Evolutionary conservation across 495 filamentous ascomycete species (phyloP), one percentile per base, ranked within the genome.

Genomic region (Neurospora africana): DNA sequence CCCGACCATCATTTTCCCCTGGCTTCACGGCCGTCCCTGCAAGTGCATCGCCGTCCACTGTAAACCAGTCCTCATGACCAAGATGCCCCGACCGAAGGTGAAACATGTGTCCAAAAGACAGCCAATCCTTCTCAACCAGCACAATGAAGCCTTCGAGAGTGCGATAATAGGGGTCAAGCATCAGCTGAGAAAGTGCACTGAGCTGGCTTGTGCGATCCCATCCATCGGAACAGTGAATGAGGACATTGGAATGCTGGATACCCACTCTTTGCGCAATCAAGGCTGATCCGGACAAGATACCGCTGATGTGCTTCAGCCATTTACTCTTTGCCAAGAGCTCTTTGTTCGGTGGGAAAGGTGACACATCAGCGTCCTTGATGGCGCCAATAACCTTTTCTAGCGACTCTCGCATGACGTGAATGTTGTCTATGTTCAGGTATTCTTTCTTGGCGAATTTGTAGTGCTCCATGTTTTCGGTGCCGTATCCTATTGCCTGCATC

Each of bases 181-280:
- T 95, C 47, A 99, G 84, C 80, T 99, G 94, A 73, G 93, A 90
- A 61, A 99, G 81, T n/a, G 94, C 93, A 78, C 95, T 95, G 35
- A 99, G 86, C 81, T 99, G 95, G 77, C 93, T 93, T 13, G 95
- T 99, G 37, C 95, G 90, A 79, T 99, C 95, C 95, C 95, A 99
- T 23, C 95, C 95, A 81, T 99, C 95, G 3, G 95, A 98, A 78
- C 95, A 99, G 79, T 99, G 95, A 41, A 99, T 97, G 58, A 99
- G 84, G 11, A 96, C 95, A 80, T 99, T 94, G 13, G 93, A 95
- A 76, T 97, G 95, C 70, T 92, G 90, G 37, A 98, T 89, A 35
- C 92, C 95, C 69, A 99, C 90, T 76, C 97, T 93, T 41, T 92
- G 87, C 30, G 95, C 91, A 72, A 99, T 97, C 70, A 96, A 82